These are phyloP conservation scores for Gossypium mustelinum DNA, from an alignment of 345 rosid species.

Conservation along the genomic window DNA sequence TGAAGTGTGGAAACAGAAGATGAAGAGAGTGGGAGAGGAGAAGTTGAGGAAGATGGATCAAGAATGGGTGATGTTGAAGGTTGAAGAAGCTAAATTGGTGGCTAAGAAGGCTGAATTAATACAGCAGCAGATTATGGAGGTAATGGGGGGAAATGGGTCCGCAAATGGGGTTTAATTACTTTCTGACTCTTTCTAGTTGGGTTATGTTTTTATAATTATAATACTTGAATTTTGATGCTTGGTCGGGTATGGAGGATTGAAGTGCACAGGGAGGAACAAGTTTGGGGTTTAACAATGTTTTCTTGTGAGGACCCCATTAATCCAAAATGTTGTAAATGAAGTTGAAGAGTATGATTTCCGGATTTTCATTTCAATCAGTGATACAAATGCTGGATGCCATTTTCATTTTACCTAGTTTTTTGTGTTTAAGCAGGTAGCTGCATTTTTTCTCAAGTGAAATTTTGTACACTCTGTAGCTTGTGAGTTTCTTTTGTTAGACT, in stretches of 20 bases:
- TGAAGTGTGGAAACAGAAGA: slow-evolving; percentile 13
- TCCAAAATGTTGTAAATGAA: neutral
- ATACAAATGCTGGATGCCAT: no score
- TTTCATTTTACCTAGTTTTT: no score
- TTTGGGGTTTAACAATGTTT: neutral
- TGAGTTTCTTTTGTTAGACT: no score
- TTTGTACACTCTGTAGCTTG: no score
- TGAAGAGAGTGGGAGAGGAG: neutral
- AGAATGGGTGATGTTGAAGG: slow-evolving; percentile 1
- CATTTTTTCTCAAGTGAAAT: no score
- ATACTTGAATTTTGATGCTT: neutral
- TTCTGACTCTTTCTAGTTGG: neutral
- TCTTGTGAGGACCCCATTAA: neutral
- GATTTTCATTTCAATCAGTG: no score
- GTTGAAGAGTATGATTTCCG: neutral
- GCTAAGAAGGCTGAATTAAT: slow-evolving; percentile 17
- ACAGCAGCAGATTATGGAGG: neutral
- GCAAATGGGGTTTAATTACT: neutral
- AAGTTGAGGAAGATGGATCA: slow-evolving; percentile 18
- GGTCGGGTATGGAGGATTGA: neutral
- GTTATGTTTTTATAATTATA: neutral
- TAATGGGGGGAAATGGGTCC: slow-evolving; percentile 5
- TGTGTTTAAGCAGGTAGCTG: no score
- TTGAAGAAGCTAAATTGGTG: slow-evolving; percentile 14
- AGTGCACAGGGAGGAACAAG: neutral